Conservation (phyloP, 805 yeast genomes). For the Pichia gijzeniarum region DNA sequence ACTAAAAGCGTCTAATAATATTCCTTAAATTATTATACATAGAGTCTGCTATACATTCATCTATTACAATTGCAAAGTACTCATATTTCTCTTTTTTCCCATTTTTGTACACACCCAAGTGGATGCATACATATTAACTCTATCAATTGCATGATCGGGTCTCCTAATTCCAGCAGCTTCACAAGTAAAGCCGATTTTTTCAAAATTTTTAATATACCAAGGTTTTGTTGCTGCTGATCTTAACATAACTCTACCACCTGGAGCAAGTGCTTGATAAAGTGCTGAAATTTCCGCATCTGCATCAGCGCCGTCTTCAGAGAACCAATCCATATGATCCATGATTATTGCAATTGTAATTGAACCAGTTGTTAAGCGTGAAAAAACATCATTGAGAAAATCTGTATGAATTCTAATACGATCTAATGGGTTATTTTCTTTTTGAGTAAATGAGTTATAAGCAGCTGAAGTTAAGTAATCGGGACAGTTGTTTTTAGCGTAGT, state of each 20-base stretch:
- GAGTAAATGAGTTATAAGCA: conserved; percentile 47
- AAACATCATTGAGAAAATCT: conserved; percentile 70
- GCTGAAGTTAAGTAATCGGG: conserved; percentile 65
- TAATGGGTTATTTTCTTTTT: conserved; percentile 41
- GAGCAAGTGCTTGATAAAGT: conserved; percentile 51
- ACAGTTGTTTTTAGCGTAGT: conserved; percentile 56
- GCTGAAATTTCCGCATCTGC: conserved; percentile 64
- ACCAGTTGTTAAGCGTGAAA: conserved; percentile 53
- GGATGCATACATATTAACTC: conserved; percentile 84
- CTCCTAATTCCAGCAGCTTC: conserved; percentile 63
- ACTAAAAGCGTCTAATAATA: too few relatives aligned
- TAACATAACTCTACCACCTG: conserved; percentile 68
- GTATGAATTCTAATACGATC: conserved; percentile 74
- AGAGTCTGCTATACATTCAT: too few relatives aligned
- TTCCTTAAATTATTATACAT: too few relatives aligned
- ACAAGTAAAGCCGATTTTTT: conserved; percentile 59
- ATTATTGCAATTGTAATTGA: conserved; percentile 72
- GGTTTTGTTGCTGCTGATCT: conserved; percentile 71
- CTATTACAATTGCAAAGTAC: conserved; percentile 35
- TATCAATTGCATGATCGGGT: conserved; percentile 61
- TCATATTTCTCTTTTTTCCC: conserved; percentile 40
- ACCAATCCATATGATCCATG: conserved; percentile 95
- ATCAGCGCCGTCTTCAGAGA: conserved; percentile 56
- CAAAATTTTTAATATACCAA: conserved; percentile 71
- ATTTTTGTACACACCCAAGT: conserved; percentile 76